Percentiles rank a stretch among this genome's conserved stretches.
Conservation (phyloP, 2,329 filamentous ascomycete species). For the Neonectria sp. region DNA sequence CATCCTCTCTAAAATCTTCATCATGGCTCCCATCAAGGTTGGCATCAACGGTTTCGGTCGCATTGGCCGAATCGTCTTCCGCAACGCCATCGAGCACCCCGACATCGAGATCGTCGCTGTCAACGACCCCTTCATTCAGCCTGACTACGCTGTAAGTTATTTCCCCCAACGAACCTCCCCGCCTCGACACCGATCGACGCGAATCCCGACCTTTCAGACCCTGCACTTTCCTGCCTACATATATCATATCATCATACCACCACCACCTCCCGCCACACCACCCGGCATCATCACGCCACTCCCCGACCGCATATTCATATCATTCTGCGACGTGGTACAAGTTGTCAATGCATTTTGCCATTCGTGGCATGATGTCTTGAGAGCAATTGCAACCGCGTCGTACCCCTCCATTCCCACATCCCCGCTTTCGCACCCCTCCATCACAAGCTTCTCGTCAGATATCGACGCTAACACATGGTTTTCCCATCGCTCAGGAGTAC, state of each 20-base stretch:
- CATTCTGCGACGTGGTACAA: not conserved
- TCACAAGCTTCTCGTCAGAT: constrained; percentile 26
- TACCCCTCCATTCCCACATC: constrained; percentile 23
- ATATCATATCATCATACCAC: constrained; percentile 30
- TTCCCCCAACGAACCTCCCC: constrained; percentile 19
- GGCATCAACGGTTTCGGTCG: constrained; percentile 99
- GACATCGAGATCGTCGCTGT: constrained; percentile 95
- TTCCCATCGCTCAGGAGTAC: constrained; percentile 78
- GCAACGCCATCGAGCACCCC: constrained; percentile 92
- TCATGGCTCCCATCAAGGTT: constrained; percentile 76
- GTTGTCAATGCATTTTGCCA: not conserved
- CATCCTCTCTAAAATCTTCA: constrained; percentile 41
- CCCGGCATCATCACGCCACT: constrained; percentile 10
- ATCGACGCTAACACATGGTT: constrained; percentile 18
- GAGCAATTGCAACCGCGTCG: constrained; percentile 1
- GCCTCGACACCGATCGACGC: constrained; percentile 33
- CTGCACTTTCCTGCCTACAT: constrained; percentile 11
- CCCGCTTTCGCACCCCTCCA: not conserved
- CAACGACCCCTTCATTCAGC: constrained; percentile 99
- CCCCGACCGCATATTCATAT: constrained; percentile 15
- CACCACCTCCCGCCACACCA: constrained; percentile 7
- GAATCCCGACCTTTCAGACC: constrained; percentile 2
- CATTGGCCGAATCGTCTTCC: constrained; percentile 99
- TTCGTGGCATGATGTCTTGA: constrained; percentile 7
- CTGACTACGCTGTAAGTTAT: constrained; percentile 91